Base-by-base conservation (phyloP, 768 basidiomycete genomes). In the Rhodotorula graminis region DNA sequence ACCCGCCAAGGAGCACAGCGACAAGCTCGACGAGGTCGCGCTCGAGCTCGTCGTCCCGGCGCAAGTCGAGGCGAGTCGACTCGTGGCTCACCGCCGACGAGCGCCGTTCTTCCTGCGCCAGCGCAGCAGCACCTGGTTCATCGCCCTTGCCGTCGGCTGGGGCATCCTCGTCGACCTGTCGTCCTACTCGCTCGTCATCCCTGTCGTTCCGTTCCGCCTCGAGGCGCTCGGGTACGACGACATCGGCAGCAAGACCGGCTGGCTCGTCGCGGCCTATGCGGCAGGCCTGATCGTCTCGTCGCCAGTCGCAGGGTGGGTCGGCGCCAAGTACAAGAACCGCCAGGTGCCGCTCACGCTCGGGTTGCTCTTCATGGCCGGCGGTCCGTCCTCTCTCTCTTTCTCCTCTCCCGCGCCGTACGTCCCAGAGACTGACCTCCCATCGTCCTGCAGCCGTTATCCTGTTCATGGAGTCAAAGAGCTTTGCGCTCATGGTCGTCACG, bases 121-220 rank as follows among this genome's bases (percentile, higher is more conserved):
- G 2, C 65, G 70, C 5, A 31, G 31, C 18, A 67, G 65, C 29
- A 71, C 70, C 14, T 46, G 44, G 44, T 71, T 65, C 61, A 71
- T 71, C 40, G 55, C 70, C 1, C 23, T 71, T 21, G 37, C 53
- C n/a, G 70, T 71, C 37, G 70, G 70, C 2, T 65, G 66, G 31
- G 70, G 70, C 27, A 64, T 74, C 59, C 65, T 74, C 52, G 67
- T 68, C 53, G 73, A 74, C 58, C 57, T 68, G 1, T 49, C 69
- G 1, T 52, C 60, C 29, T 68, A 68, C 52, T 53, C 66, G 16
- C 61, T 71, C 60, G 29, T 49, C 14, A 73, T 73, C 6, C 77
- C 77, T 42, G 72, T 77, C 53, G 67, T 77, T 23, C 78, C 78
- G 19, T 79, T 75, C 47, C 70, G 73, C 10, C 70, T 77, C 1